Percentiles rank a stretch among this genome's conserved stretches.
Evolutionary conservation across 352 stramenopile species (phyloP).

Genomic region (Globisporangium apiculatum): DNA sequence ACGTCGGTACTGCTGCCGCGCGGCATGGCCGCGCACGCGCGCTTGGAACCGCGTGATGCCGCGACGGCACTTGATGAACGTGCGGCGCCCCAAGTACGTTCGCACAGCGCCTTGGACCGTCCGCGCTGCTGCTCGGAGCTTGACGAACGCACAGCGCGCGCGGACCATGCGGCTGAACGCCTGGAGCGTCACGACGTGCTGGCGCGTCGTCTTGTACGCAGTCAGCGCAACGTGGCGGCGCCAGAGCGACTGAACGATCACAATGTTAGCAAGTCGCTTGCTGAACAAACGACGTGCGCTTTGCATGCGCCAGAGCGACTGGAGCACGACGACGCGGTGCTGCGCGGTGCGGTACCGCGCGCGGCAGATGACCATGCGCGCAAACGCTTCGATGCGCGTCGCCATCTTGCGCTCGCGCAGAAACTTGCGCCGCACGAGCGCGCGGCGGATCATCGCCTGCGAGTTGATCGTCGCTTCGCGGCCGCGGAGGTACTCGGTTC

Average conservation of each 20-base stretch:
- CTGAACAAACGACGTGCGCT: constrained; percentile 47
- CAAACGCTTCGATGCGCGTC: constrained; percentile 76
- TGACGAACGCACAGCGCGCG: constrained; percentile 43
- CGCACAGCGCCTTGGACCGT: constrained; percentile 72
- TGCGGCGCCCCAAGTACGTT: constrained; percentile 52
- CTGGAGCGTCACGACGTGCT: constrained; percentile 62
- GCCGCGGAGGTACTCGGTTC: constrained; percentile 81
- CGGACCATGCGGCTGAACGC: constrained; percentile 63
- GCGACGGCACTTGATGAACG: constrained; percentile 55
- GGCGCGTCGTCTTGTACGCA: constrained; percentile 45
- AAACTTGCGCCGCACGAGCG: constrained; percentile 71
- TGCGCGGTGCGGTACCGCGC: constrained; percentile 51
- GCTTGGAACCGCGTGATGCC: constrained; percentile 70
- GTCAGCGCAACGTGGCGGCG: constrained; percentile 48
- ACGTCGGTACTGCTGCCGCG: constrained; percentile 57
- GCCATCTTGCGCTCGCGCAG: constrained; percentile 85
- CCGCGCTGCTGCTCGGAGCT: constrained; percentile 35
- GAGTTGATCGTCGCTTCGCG: constrained; percentile 83
- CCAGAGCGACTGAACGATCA: constrained; percentile 78
- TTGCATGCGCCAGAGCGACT: constrained; percentile 81
- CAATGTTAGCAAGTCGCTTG: constrained; percentile 29
- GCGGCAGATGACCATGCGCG: constrained; percentile 73
- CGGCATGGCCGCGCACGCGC: constrained; percentile 42
- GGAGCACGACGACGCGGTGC: constrained; percentile 66
- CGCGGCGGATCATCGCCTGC: constrained; percentile 83